Evolutionary conservation across 1,284 basidiomycete genomes (phyloP), one percentile per base, ranked within the genome.

Genomic region (Pseudozyma tsukubaensis): DNA sequence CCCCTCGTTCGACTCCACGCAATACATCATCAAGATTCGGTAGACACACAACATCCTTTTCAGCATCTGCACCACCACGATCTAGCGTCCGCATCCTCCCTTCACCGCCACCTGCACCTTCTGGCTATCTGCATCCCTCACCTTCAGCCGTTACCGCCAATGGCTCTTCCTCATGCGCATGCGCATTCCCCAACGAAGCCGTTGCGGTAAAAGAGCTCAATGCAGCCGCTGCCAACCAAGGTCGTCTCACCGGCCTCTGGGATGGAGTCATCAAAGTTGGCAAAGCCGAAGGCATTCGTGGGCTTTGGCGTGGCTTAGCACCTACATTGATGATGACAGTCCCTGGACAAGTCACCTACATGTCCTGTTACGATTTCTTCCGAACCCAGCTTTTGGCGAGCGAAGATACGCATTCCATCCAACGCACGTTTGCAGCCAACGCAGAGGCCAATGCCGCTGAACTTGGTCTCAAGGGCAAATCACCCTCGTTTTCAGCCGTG

Each of bases 291-390:
- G 83, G 83, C 40, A 67, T 79, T 18, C 60, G 74, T 9, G 81
- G 82, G 1, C 66, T 84, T 1, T 84, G 81, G 81, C 70, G 83
- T n/a, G 83, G 83, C 2, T 49, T 84, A 2, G 73, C 74, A 24
- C 83, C 83, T 0, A 84, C 83, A 0, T 59, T 84, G 29, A 76
- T 79, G 53, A 96, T 99, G 85, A 92, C 93, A 21, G 92, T 99
- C 9, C 96, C 96, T 0, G 92, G 94, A 0, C 90, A 95, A 51
- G 94, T 95, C 50, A 89, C 91, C 39, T 99, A 99, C 86, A 99
- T 99, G 91, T 88, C 97, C 51, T 94, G 93, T 32, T 99, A 99
- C 85, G 96, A 98, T 85, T 90, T 92, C 83, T 89, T 98, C 19
- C 87, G 94, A 13, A 88, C 78, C 21, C 60, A 64, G 14, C 66